phyloP scores from a whole-genome alignment of 495 filamentous ascomycete species.

The Choiromyces venosus region DNA sequence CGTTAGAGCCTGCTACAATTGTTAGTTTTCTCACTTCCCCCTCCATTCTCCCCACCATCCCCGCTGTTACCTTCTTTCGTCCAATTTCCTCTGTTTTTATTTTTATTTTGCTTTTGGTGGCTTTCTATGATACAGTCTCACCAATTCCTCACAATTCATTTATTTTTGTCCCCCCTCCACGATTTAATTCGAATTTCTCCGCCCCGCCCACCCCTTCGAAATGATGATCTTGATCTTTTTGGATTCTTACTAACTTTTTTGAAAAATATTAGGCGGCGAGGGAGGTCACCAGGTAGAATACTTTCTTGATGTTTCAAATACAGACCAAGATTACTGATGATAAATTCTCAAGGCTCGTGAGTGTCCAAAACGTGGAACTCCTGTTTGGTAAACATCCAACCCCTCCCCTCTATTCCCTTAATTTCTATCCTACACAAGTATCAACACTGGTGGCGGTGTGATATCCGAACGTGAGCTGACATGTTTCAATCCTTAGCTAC shows the following conservation, averaged over 20 bases:
- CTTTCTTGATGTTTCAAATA: slow-evolving; percentile 11
- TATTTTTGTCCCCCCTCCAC: slow-evolving; percentile 21
- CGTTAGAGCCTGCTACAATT: slow-evolving; percentile 71
- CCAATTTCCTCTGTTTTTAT: background rate
- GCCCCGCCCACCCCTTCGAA: slow-evolving; percentile 3
- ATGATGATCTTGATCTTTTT: slow-evolving; percentile 16
- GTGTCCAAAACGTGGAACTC: slow-evolving; percentile 87
- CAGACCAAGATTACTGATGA: slow-evolving; percentile 37
- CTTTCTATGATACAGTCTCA: background rate
- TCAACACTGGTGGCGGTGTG: background rate
- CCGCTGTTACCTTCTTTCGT: slow-evolving; percentile 4
- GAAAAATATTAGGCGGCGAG: slow-evolving; percentile 60
- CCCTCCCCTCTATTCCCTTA: background rate
- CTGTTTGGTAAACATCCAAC: slow-evolving; percentile 66
- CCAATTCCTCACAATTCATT: slow-evolving; percentile 4
- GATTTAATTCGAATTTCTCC: slow-evolving; percentile 11
- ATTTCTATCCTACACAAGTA: slow-evolving; percentile 5
- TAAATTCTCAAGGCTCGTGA: slow-evolving; percentile 65
- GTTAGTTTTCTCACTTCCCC: slow-evolving; percentile 51
- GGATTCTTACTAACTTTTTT: slow-evolving; percentile 18
- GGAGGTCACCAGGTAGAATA: slow-evolving; percentile 61
- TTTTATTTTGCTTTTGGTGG: background rate
- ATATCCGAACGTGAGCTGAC: slow-evolving; percentile 27
- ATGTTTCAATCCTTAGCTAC: slow-evolving; percentile 53
- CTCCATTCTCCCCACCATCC: slow-evolving; percentile 26